phyloP scores from a whole-genome alignment of 768 basidiomycete genomes.

The Amylocystis lapponica region DNA sequence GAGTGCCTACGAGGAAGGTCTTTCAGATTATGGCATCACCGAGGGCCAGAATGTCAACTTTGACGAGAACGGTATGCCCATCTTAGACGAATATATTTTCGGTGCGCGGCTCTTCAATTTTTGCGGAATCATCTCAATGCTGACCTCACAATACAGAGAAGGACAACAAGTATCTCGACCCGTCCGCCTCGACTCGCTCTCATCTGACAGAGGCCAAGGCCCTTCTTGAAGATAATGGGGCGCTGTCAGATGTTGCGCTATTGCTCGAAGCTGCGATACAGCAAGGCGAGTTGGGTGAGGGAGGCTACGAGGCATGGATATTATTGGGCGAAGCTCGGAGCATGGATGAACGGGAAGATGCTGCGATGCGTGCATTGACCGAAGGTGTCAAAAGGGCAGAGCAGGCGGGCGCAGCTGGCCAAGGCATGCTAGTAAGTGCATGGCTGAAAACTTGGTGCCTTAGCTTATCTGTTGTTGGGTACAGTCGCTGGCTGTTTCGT shows the following conservation, averaged over 20 bases:
- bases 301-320: slow-evolving; percentile 88
- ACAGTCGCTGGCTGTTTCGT: slow-evolving; percentile 92
- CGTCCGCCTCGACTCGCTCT: slow-evolving; percentile 42
- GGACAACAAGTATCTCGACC: slow-evolving; percentile 65
- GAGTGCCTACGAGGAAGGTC: slow-evolving; percentile 55
- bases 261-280: slow-evolving; percentile 90
- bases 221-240: slow-evolving; percentile 73
- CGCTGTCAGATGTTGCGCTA: slow-evolving; percentile 80
- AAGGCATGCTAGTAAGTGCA: slow-evolving; percentile 66
- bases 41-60: slow-evolving; percentile 38
- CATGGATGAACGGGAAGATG: slow-evolving; percentile 85
- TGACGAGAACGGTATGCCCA: slow-evolving; percentile 71
- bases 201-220: slow-evolving; percentile 66
- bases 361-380: slow-evolving; percentile 71
- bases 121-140: slow-evolving; percentile 2
- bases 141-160: slow-evolving; percentile 39
- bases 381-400: slow-evolving; percentile 70
- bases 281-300: slow-evolving; percentile 71
- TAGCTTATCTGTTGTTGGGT: not conserved
- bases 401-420: slow-evolving; percentile 53
- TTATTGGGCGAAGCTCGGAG: slow-evolving; percentile 84
- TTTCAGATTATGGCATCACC: slow-evolving; percentile 34
- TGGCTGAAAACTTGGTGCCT: not conserved
- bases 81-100: slow-evolving; percentile 67
- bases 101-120: slow-evolving; percentile 43